Evolutionary conservation across 2,329 filamentous ascomycete species (phyloP), one percentile per base, ranked within the genome.

Genomic region (Hysterium pulicare): DNA sequence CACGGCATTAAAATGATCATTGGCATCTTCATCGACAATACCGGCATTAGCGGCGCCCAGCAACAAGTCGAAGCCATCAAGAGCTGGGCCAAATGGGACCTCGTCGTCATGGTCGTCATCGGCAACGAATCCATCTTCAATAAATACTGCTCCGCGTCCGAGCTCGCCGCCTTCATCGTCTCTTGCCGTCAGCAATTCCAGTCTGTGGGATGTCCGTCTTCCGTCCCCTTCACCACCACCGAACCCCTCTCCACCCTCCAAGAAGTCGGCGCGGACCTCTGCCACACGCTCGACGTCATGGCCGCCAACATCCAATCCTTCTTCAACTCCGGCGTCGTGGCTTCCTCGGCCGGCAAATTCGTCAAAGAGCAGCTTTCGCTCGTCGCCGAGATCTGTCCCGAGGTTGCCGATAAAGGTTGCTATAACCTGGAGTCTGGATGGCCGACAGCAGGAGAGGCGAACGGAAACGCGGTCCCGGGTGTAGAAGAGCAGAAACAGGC

Each of bases 361-460:
- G 86, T 90, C 57, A 71, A 76, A 52, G 63, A 75, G 57, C 83
- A 95, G 77, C 79, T 95, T 51, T 72, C 81, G 35, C 75, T 87
- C 51, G 82, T 95, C 49, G 71, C 81, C 64, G 65, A 68, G 55
- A 72, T 88, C 56, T 97, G 91, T 80, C 66, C 74, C 31, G 78
- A 78, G 64, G 53, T 58, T 16, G 63, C 63, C 22, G 50, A 49
- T 21, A 86, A 86, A 75, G 71, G 79, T 28, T 84, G 83, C 53
- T 82, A 88, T 75, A 88, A 91, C 72, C 77, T 94, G 55, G 91
- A 97, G 82, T 87, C 86, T 44, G 91, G 91, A 59, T 97, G 90
- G 90, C 91, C 91, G 51, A 82, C 74, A 41, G 53, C 64, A 6
- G 90, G 90, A 63, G 57, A 67, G 22, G 68, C 79, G 44, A 91